These are phyloP conservation scores for Phytophthora fragariaefolia DNA, from an alignment of 352 stramenopile genomes.

Conservation along the genomic window DNA sequence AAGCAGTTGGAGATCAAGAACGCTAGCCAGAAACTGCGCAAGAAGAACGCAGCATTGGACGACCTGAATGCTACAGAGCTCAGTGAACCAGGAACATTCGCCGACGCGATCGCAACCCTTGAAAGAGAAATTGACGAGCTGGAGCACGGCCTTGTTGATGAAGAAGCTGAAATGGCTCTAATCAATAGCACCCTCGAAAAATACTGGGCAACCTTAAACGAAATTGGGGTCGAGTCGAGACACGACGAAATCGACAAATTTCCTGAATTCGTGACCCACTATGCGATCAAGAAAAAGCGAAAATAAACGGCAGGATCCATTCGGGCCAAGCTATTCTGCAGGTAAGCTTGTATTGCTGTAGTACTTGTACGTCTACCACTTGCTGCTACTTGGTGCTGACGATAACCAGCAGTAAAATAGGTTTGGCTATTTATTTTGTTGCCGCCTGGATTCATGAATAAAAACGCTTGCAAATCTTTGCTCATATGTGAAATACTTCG, in stretches of 20 bases:
- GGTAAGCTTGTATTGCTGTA: constrained; percentile 15
- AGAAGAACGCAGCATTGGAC: constrained; percentile 52
- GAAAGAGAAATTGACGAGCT: constrained; percentile 66
- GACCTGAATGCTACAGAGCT: constrained; percentile 33
- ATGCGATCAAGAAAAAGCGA: constrained; percentile 37
- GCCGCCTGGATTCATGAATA: not conserved
- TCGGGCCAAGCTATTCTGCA: constrained; percentile 11
- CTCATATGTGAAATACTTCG: no score
- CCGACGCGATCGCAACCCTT: constrained; percentile 22
- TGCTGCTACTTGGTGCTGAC: constrained; percentile 1
- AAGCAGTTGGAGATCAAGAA: constrained; percentile 54
- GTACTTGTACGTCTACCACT: constrained; percentile 4
- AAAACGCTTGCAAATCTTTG: no score
- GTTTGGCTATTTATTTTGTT: constrained; percentile 7
- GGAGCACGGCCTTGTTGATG: constrained; percentile 62
- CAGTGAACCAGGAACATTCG: constrained; percentile 45
- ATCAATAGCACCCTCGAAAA: constrained; percentile 27
- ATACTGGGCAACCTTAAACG: constrained; percentile 35
- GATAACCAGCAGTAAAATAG: not conserved
- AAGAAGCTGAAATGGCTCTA: constrained; percentile 46
- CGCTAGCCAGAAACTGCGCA: constrained; percentile 31
- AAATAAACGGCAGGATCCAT: constrained; percentile 13
- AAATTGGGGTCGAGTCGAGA: constrained; percentile 49
- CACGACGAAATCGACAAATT: constrained; percentile 66
- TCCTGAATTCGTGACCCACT: constrained; percentile 50